Base-by-base conservation (phyloP, 2,329 filamentous ascomycete species). In the Colletotrichum zoysiae region DNA sequence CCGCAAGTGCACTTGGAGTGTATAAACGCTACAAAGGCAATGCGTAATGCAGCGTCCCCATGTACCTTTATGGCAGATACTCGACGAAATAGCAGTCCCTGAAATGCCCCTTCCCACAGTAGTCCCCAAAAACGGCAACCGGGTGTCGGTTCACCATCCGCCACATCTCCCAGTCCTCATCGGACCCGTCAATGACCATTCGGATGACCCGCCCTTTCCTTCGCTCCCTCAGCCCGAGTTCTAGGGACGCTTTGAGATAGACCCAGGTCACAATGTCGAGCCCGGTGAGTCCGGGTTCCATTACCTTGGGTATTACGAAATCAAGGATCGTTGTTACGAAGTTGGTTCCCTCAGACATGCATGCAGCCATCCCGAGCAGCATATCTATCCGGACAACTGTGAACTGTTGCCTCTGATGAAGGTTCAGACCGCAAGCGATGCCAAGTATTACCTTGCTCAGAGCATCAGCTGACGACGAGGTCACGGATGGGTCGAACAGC, bases 341-440 rank as follows among this genome's bases (percentile, higher is more conserved):
- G 42, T 67, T 67, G 2, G 63, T 44, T 14, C 64, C 65, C 23
- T 71, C 68, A 3, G 40, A 62, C 12, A 71, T 14, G 6, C 20
- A 35, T 2, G 67, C 40, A 33, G 57, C 48, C 20, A 61, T 57
- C 5, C 2, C 30, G 16, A 71, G 56, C 30, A 67, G n/a, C 8
- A 57, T 14, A 33, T 71, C 68, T 20, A 71, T 30, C 3, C 68
- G 64, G 8, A 71, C 14, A 8, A 67, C 42, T 3, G 68, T 71
- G 12, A 71, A 71, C 20, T 67, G 64, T 7, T 42, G 57, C 6
- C 58, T 33, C 33, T 58, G 57, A 3, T 62, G 68, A 33, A 67
- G 40, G 44, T 71, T 46, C 64, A 67, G 63, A n/a, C 68, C 64
- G 18, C 57, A 67, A 30, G 67, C 57, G 8, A 71, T 67, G 14